Base-by-base conservation (phyloP, 176 grass and related monocot genomes). In the Elaeis guineensis region DNA sequence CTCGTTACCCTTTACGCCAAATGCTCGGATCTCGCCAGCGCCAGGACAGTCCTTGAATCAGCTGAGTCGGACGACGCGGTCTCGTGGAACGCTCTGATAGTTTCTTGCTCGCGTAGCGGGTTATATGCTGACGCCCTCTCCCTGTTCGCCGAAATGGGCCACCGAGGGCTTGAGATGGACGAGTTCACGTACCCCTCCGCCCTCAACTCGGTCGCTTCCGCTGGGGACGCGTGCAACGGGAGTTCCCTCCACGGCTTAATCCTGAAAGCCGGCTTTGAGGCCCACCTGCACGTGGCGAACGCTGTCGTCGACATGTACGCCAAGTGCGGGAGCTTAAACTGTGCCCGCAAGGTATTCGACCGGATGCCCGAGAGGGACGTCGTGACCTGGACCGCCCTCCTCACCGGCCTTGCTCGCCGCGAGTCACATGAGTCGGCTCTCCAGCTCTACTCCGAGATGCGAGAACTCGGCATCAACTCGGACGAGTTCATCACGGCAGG, bases 321-420 rank as follows among this genome's bases (percentile, higher is more conserved):
- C n/a, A 90, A 85, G 75, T 32, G 72, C 21, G 54, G 74, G 50
- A 18, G 18, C 35, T 44, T 68, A 59, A 51, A 0, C 5, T 53
- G 63, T 22, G 86, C 82, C 58, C 71, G 58, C 25, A 26, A 17
- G 2, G n/a, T 85, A 62, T 82, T 85, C 75, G 78, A 90, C 58
- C 71, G 69, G 70, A 90, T 85, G 78, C 71, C 74, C 4, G 17
- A 11, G 20, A 71, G 67, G 54, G 86, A 90, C 59, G 78, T 90
- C 21, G 78, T 90, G 71, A 76, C 44, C 4, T 90, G 82, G 86
- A 90, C 86, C 14, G 81, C 81, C 15, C 81, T 90, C 71, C 54
- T 90, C 59, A 72, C 75, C 0, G 81, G 82, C 15, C 75, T 73
- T 28, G 82, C 78, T 15, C 82, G 78, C 21, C 59, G 55, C 11